Percentiles rank a stretch among this genome's conserved stretches.
Evolutionary conservation across 2,329 filamentous ascomycete species (phyloP).

Genomic region (Talaromyces islandicus): DNA sequence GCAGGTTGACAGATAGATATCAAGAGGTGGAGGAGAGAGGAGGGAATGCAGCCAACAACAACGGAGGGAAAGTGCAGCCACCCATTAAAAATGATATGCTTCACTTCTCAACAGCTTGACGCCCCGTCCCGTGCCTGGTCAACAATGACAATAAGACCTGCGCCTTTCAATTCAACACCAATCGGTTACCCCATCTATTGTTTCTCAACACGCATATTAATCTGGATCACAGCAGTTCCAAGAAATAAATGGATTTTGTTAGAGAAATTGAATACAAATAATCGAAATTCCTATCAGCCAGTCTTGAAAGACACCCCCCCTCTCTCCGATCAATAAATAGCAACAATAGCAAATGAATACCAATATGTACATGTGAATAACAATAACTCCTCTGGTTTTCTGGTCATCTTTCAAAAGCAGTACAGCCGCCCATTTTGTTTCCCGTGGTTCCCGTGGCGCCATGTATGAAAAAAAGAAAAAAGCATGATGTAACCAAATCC

Average conservation of each 20-base stretch:
- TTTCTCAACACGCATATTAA: not conserved
- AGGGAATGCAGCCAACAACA: not conserved
- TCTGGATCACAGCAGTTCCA: not conserved
- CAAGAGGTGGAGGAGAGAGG: not conserved
- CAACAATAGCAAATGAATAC: constrained; percentile 12
- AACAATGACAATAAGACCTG: not conserved
- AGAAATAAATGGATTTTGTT: not conserved
- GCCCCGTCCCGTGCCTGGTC: not conserved
- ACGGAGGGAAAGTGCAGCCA: not conserved
- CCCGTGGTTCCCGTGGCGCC: constrained; percentile 17
- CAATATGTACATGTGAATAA: not conserved
- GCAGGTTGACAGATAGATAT: not conserved
- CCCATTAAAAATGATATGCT: not conserved
- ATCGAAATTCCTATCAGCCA: not conserved
- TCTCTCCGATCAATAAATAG: constrained; percentile 15
- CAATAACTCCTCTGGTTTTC: not conserved
- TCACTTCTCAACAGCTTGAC: not conserved
- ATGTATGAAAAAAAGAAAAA: constrained; percentile 18
- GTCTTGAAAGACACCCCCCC: not conserved
- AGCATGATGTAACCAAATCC: constrained; percentile 4
- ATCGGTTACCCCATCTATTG: not conserved
- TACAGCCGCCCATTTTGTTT: constrained; percentile 16
- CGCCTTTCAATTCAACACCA: not conserved
- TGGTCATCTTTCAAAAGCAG: not conserved
- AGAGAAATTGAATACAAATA: not conserved